Base-by-base conservation (phyloP, 139 green algal genomes). In the Coccomyxa sp. region DNA sequence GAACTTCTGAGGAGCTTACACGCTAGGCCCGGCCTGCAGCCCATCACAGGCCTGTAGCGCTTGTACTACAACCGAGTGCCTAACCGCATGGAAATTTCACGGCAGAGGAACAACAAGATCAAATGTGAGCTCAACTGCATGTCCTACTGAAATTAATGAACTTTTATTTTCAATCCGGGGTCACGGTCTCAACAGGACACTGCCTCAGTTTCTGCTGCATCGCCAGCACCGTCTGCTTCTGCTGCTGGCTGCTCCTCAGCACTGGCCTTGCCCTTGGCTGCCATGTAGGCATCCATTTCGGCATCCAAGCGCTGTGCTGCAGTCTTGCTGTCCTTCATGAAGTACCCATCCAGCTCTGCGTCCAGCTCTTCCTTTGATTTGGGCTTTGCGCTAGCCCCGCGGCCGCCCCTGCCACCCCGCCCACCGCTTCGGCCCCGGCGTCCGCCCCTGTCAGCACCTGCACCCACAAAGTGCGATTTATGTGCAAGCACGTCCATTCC, bases 251-350 rank as follows among this genome's bases (percentile, higher is more conserved):
- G 23, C 23, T 25, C 27, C 71, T 31, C 71, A 1, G 71, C 71
- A 25, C 31, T 38, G 71, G 27, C 71, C 71, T 77, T 77, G 23
- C 31, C n/a, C 71, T 77, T 77, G 25, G 21, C 27, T 25, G 71
- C 71, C 25, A 30, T 38, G 12, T 77, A 77, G 71, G 71, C 25
- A 12, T 77, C 71, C 71, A 77, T 51, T 25, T 77, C 71, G 27
- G 23, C 17, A n/a, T 77, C 71, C 71, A 77, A n/a, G 23, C 71
- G 21, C 23, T 77, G 14, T 38, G 25, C n/a, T 45, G 71, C 71
- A 18, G n/a, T 38, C 71, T 77, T 77, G 71, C 27, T 16, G 27
- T 77, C n/a, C 71, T 77, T 77, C 71, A 77, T 18, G n/a, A 77
- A 77, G n/a, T 77, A 77, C 23, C 27, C 71, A n/a, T 77, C 71